Percentiles rank a stretch among this genome's conserved stretches.
Conservation (phyloP, 2,329 filamentous ascomycete genomes). For the Scopulariopsis brevicaulis region DNA sequence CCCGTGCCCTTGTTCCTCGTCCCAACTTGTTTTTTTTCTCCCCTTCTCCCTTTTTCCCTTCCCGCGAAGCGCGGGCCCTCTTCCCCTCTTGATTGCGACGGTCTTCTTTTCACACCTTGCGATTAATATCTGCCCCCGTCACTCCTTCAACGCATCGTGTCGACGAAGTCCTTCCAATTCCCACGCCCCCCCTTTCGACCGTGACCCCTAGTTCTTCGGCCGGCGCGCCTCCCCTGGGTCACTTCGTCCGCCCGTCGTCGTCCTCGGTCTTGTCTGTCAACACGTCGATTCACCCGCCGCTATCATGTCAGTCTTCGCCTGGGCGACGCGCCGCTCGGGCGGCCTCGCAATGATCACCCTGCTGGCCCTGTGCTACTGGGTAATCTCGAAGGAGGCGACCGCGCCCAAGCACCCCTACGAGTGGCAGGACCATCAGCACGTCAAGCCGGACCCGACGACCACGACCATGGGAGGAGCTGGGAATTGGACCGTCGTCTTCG, state of each 20-base stretch:
- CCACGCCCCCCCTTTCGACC: not conserved
- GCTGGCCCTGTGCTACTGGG: conserved; percentile 39
- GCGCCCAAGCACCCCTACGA: conserved; percentile 30
- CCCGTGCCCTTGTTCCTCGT: not conserved
- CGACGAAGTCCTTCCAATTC: not conserved
- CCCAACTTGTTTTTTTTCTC: not conserved
- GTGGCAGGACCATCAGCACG: conserved; percentile 25
- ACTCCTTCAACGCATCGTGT: not conserved
- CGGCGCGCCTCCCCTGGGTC: not conserved
- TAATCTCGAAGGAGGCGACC: conserved; percentile 37
- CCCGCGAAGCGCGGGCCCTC: not conserved
- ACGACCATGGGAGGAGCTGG: conserved; percentile 28
- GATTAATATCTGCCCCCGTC: not conserved
- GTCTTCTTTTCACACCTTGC: not conserved
- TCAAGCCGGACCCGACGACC: conserved; percentile 19
- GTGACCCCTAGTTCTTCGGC: not conserved
- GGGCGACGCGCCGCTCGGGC: conserved; percentile 41
- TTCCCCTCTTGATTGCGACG: not conserved
- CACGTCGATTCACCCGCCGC: conserved; percentile 5
- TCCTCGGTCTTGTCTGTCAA: not conserved
- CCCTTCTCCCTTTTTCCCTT: not conserved
- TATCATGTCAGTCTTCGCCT: conserved; percentile 40
- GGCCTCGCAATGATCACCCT: conserved; percentile 42
- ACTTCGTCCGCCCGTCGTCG: not conserved
- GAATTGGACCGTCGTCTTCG: conserved; percentile 41